A percentile compares a stretch with the other conserved stretches of the same genome.
Evolutionary conservation across 2,329 filamentous ascomycete genomes (phyloP).

Genomic region (Cyphellophora attinorum): DNA sequence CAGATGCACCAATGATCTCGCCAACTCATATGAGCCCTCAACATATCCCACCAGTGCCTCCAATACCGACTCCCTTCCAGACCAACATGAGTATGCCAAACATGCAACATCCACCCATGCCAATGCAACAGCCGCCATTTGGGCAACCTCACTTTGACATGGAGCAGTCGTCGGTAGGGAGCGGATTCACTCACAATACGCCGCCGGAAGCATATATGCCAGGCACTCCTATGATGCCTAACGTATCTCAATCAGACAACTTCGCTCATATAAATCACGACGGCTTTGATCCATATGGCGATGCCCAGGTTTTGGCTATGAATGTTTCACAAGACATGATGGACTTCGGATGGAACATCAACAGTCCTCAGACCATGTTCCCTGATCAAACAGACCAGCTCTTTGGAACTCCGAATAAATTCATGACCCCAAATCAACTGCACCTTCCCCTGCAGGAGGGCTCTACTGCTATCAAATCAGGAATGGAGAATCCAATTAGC

Average conservation of each 20-base stretch:
- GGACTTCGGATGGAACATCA: constrained; percentile 19
- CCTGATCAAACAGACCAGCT: constrained; percentile 16
- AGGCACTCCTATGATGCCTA: constrained; percentile 18
- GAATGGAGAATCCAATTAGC: neutral
- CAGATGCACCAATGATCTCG: constrained; percentile 11
- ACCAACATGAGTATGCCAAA: constrained; percentile 15
- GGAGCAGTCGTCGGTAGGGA: too few relatives aligned
- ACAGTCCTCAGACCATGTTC: constrained; percentile 15
- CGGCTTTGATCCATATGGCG: constrained; percentile 14
- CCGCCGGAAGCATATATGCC: constrained; percentile 17
- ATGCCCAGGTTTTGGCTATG: constrained; percentile 18
- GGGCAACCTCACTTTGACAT: too few relatives aligned
- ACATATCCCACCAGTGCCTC: constrained; percentile 1
- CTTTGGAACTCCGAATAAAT: constrained; percentile 12
- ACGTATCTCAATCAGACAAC: constrained; percentile 17
- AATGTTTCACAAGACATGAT: constrained; percentile 11
- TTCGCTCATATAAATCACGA: constrained; percentile 16
- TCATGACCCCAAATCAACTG: constrained; percentile 14
- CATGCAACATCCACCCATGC: constrained; percentile 11
- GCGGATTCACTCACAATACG: constrained; percentile 16
- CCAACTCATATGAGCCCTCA: constrained; percentile 11
- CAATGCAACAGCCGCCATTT: too few relatives aligned
- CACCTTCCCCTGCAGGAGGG: constrained; percentile 10
- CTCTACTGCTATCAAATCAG: constrained; percentile 3
- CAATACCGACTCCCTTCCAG: neutral